Evolutionary conservation across 2,329 filamentous ascomycete genomes (phyloP), one percentile per base, ranked within the genome.

Genomic region (Pestalotiopsis sp.): DNA sequence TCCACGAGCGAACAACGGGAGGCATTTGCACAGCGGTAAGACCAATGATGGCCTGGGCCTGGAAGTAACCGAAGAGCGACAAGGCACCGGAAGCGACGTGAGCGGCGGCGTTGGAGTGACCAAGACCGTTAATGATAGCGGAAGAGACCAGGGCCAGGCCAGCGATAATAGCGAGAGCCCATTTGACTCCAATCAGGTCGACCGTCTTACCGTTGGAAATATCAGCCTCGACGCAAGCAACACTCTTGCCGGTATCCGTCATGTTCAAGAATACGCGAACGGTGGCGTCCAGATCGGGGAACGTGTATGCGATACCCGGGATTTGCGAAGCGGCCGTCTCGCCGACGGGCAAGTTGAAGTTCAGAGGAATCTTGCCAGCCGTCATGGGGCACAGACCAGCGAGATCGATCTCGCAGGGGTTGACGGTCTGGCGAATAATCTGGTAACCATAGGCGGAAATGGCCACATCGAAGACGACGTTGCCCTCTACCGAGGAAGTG

Each of bases 331-430:
- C 83, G 38, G 91, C 86, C 66, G 84, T 82, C 20, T 80, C 74
- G 23, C 85, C 81, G 57, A 94, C 81, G 5, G 83, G 81, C 45
- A 93, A 79, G 76, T 92, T 92, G 76, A 92, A 92, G 64, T 89
- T 86, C 76, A 97, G 87, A 67, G 92, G 88, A 77, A 97, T 91
- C 75, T 92, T 91, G 73, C 94, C 94, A 9, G 94, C 89, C 72
- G 90, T 92, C 94, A 98, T 97, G 69, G 95, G 95, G 81, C 95
- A 98, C 76, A 98, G 87, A 79, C 94, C 94, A 70, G 85, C 81
- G 71, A 97, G 85, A 71, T 88, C 85, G 68, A 85, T 83, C 36
- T 87, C 82, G 84, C 95, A 98, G 61, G 95, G 95, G 77, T 97
- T 85, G 73, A 98, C 80, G 4, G 83, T 89, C 73, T 89, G 82